Conservation (phyloP, 1,139 yeast species). For the Pneumocystis jirovecii region DNA sequence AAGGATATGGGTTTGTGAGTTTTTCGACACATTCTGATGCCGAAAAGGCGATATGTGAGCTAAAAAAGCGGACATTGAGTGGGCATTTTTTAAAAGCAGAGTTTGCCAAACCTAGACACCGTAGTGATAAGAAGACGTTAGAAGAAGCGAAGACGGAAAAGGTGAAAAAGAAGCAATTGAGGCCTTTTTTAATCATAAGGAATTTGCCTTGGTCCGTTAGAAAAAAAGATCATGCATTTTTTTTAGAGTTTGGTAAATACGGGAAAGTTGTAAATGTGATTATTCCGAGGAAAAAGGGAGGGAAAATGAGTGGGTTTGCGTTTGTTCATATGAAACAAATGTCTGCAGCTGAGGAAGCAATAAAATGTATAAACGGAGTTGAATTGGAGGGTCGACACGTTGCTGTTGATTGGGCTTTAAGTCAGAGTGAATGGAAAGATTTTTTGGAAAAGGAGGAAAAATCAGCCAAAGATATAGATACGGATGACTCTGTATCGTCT, state of each 20-base stretch:
- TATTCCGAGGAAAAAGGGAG: constrained; percentile 77
- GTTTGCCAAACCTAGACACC: constrained; percentile 80
- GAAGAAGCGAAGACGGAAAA: constrained; percentile 15
- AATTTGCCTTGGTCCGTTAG: constrained; percentile 94
- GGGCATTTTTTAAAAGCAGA: constrained; percentile 61
- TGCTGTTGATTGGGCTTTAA: constrained; percentile 86
- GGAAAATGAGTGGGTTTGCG: constrained; percentile 88
- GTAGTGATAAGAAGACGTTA: constrained; percentile 32
- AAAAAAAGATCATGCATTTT: constrained; percentile 37
- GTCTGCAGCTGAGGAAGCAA: constrained; percentile 65
- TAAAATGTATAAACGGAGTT: constrained; percentile 54
- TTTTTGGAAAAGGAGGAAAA: constrained; percentile 14
- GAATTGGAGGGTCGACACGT: constrained; percentile 84
- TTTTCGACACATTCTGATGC: constrained; percentile 81
- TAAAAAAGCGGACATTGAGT: constrained; percentile 53
- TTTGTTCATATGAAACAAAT: constrained; percentile 81
- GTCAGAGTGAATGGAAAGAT: constrained; percentile 58
- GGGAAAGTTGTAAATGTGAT: constrained; percentile 84
- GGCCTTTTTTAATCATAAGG: constrained; percentile 73
- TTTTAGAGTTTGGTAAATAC: constrained; percentile 40
- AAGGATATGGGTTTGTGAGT: constrained; percentile 94
- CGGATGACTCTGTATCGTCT: neutral
- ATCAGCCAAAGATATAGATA: constrained; percentile 15
- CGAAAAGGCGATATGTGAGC: constrained; percentile 49
- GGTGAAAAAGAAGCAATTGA: constrained; percentile 36